Base-by-base conservation (phyloP, 2,329 filamentous ascomycete genomes). In the Fusarium sublunatum region DNA sequence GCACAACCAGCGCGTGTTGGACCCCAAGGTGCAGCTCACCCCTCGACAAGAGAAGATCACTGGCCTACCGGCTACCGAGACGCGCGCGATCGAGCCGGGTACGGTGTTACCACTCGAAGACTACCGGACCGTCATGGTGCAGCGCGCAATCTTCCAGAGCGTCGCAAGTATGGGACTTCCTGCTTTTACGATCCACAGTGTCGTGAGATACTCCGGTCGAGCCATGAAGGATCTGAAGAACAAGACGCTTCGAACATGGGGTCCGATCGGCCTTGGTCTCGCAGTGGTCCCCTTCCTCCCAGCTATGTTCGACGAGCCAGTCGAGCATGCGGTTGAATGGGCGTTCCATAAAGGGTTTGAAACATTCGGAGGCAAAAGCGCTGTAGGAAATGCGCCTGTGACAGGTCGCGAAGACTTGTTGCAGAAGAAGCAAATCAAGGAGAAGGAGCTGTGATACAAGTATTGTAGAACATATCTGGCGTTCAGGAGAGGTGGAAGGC, bases 101-200 rank as follows among this genome's bases (percentile, higher is more conserved):
- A 73, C 75, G 7, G 79, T 88, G 2, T 79, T 91, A 5, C 88
- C 93, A 6, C 84, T 97, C 31, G 93, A 99, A 70, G 94, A 99
- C 74, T 99, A 91, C 73, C 82, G 93, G 39, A 89, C 91, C 12
- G 92, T 99, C 6, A 96, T 97, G 91, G 89, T 88, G 24, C 92
- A 99, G 79, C 83, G 95, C 64, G 93, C 88, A 2, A 84, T 97
- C 22, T 99, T 99, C 78, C 95, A 99, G 79, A 88, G 87, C 65
- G 61, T 99, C 43, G 95, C 95, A 0, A 92, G 88, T 71, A 99
- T 99, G 95, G 95, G 92, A 2, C 77, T 98, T 66, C 95, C 94
- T 0, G 94, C 93, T 0, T 92, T 97, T 62, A 97, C 93, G 0
- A 97, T 98, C 55, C 94, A 97, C 77, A 93, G 89, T 61, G 90